Evolutionary conservation across 73 alveolate species (phyloP).

Genomic region (Blepharisma stoltei): DNA sequence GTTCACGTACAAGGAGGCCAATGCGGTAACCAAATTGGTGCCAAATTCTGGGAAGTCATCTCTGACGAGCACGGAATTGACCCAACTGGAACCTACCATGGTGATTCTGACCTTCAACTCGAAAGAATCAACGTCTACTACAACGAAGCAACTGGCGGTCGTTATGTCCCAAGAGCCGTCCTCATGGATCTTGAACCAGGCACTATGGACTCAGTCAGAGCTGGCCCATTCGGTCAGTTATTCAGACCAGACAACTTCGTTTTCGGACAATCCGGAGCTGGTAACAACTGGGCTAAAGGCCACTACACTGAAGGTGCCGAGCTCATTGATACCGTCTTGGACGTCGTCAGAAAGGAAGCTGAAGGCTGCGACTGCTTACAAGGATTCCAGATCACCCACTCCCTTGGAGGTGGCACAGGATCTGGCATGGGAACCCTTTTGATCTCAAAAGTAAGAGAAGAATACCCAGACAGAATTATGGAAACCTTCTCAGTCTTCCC

Average conservation of each 20-base stretch:
- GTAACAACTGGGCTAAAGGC: conserved; percentile 99
- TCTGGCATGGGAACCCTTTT: conserved; percentile 98
- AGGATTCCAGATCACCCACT: conserved; percentile 94
- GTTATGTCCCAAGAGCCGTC: conserved; percentile 97
- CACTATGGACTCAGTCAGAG: conserved; percentile 97
- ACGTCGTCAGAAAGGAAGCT: conserved; percentile 95
- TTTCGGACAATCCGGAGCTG: conserved; percentile 95
- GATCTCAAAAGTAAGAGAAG: conserved; percentile 94
- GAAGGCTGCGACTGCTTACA: conserved; percentile 95
- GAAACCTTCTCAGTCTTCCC: conserved; percentile 97
- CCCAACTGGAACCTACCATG: conserved; percentile 97
- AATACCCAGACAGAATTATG: conserved; percentile 95
- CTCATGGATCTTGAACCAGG: conserved; percentile 97
- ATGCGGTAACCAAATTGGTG: conserved; percentile 97
- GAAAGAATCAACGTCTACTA: conserved; percentile 94
- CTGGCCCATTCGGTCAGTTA: conserved; percentile 98
- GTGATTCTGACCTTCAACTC: conserved; percentile 94
- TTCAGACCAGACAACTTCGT: conserved; percentile 99
- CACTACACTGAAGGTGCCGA: conserved; percentile 97
- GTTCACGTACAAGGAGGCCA: conserved; percentile 97
- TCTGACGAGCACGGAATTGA: conserved; percentile 98
- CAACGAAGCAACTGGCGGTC: conserved; percentile 98
- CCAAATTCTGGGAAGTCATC: conserved; percentile 98
- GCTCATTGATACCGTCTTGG: conserved; percentile 86
- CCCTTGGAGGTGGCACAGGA: conserved; percentile 98